Base-by-base conservation (phyloP, 2,329 filamentous ascomycete species). In the Ascochyta lentis region DNA sequence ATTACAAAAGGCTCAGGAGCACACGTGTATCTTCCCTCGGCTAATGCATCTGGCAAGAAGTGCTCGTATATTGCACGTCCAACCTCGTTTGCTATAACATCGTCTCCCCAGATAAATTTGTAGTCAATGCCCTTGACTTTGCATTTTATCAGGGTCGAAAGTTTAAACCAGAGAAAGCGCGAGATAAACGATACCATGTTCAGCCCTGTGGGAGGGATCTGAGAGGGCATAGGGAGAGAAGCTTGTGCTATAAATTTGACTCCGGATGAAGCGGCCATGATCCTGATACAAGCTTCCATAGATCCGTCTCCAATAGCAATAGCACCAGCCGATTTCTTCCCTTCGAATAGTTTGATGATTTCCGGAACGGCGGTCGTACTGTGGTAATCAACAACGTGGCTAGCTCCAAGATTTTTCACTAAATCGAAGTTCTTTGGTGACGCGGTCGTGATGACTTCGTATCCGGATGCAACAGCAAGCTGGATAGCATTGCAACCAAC, bases 401-500 rank as follows among this genome's bases (percentile, higher is more conserved):
- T 72, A 1, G 81, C 81, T 12, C 83, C 83, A 9, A 81, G 70
- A 1, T 58, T 63, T 49, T 76, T 77, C 4, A 80, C 72, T 19
- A 81, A 76, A 3, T 76, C 71, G 61, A 79, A 80, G 64, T 83
- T 83, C 34, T 70, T 73, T 2, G 77, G 74, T 0, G 79, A 81
- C 51, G 76, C 76, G 6, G 78, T 81, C 2, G 78, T 71, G 44
- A 81, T 67, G 27, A 83, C 79, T 23, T 75, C 61, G 55, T 71
- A 73, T 22, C 77, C 77, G n/a, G 77, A 76, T 24, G 80, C 71
- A 38, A 75, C 73, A 8, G 77, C 80, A 53, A 76, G 80, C 61
- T 83, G 81, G 39, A 83, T 78, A 6, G 79, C 81, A 24, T 80
- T 71, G 13, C 70, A 67, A 2, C 81, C 81, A 1, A 80, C 80